A percentile compares a stretch with the other conserved stretches of the same genome.
Conservation (phyloP, 345 rosid genomes). For the Leavenworthia alabamica region DNA sequence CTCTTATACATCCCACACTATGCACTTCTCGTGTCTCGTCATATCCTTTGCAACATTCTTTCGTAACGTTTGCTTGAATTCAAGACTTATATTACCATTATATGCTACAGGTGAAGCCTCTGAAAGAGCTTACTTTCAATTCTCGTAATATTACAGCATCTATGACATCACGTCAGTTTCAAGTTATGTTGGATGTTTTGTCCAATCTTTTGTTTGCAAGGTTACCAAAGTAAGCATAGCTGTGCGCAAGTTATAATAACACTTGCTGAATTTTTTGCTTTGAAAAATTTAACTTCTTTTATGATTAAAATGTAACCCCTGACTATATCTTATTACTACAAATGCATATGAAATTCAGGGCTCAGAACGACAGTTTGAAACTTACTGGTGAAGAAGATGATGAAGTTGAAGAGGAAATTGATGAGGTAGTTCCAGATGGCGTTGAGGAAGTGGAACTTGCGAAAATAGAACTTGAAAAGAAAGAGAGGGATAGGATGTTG, state of each 20-base stretch:
- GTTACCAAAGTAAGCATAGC: constrained; percentile 63
- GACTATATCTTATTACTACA: constrained; percentile 1
- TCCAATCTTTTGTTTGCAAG: constrained; percentile 83
- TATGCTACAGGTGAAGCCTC: constrained; percentile 66
- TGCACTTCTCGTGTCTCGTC: neutral
- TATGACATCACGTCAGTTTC: constrained; percentile 92
- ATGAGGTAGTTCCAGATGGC: constrained; percentile 92
- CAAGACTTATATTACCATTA: neutral
- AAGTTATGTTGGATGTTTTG: constrained; percentile 86
- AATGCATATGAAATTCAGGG: constrained; percentile 43
- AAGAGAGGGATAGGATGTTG: constrained; percentile 61
- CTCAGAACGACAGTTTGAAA: constrained; percentile 69
- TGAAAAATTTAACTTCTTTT: neutral
- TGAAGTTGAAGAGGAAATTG: constrained; percentile 91
- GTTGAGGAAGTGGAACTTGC: constrained; percentile 95
- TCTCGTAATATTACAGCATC: constrained; percentile 72
- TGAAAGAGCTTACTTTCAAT: constrained; percentile 81
- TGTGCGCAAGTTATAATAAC: neutral
- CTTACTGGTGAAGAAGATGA: constrained; percentile 83
- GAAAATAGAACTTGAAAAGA: constrained; percentile 64
- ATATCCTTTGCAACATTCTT: neutral
- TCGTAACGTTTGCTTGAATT: constrained; percentile 1
- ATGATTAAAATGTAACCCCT: neutral
- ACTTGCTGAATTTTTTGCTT: neutral
- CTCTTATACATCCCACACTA: neutral